Percentiles rank a stretch among this genome's conserved stretches.
These are phyloP conservation scores for Lentithecium fluviatile DNA, from an alignment of 495 filamentous ascomycete genomes.

Conservation along the genomic window DNA sequence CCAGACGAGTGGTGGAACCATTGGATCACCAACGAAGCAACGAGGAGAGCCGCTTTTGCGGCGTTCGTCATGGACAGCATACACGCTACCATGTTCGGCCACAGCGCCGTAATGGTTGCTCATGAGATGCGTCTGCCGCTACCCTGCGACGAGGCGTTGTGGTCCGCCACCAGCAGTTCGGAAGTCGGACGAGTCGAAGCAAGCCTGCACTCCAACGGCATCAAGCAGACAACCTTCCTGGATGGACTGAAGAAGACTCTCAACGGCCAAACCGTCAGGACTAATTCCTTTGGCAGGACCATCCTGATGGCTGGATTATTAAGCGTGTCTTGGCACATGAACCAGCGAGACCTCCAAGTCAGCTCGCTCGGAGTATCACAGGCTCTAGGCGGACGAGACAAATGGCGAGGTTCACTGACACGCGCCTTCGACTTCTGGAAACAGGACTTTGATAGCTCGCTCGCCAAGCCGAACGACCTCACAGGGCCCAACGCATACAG, in stretches of 20 bases:
- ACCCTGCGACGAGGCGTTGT: conserved; percentile 90
- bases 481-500: conserved; percentile 36
- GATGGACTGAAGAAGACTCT: conserved; percentile 90
- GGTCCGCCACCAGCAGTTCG: conserved; percentile 85
- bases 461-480: conserved; percentile 53
- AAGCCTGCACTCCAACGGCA: conserved; percentile 75
- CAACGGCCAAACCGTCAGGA: conserved; percentile 81
- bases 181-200: conserved; percentile 88
- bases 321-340: conserved; percentile 96
- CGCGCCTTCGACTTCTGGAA: conserved; percentile 95
- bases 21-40: conserved; percentile 95
- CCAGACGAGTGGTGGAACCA: conserved; percentile 93
- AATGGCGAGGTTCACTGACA: conserved; percentile 86
- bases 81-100: conserved; percentile 97
- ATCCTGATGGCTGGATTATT: conserved; percentile 93
- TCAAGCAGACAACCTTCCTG: conserved; percentile 83
- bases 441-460: conserved; percentile 81
- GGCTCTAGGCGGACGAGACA: conserved; percentile 84
- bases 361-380: conserved; percentile 76
- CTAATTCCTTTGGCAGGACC: conserved; percentile 91
- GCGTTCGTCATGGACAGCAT: conserved; percentile 95
- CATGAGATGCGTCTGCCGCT: conserved; percentile 91
- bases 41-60: conserved; percentile 84
- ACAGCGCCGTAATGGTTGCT: conserved; percentile 94
- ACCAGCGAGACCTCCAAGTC: conserved; percentile 92